Conservation (phyloP, 257 asterid species). For the Hygrophila difformis region DNA sequence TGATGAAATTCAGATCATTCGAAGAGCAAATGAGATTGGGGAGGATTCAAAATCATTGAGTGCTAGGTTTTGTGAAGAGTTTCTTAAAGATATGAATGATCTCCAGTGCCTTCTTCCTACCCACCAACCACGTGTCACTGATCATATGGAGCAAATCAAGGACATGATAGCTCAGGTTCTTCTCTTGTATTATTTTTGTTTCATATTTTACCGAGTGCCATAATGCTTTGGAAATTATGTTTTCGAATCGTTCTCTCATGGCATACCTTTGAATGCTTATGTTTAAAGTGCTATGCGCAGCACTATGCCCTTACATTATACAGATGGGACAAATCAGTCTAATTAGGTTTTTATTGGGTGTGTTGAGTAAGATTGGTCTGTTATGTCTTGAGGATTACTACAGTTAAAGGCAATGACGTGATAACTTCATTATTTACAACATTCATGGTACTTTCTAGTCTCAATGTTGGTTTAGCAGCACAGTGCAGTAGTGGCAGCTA, state of each 20-base stretch:
- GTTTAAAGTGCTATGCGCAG: background rate
- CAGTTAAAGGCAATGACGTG: background rate
- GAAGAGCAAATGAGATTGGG: slow-evolving; percentile 55
- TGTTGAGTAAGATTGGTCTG: background rate
- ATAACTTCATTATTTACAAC: too few relatives aligned
- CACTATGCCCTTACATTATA: background rate
- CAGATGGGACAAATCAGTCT: too few relatives aligned
- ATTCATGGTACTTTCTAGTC: background rate
- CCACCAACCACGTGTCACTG: slow-evolving; percentile 74
- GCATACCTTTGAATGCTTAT: background rate
- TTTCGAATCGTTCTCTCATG: background rate
- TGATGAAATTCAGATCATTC: slow-evolving; percentile 50
- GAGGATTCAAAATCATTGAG: slow-evolving; percentile 63
- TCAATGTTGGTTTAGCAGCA: background rate
- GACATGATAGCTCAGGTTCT: slow-evolving; percentile 72
- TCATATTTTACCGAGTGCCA: background rate
- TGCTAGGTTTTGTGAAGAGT: slow-evolving; percentile 72
- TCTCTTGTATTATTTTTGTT: background rate
- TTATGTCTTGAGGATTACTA: too few relatives aligned
- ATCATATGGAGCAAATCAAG: slow-evolving; percentile 63
- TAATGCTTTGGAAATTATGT: background rate
- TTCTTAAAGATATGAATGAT: slow-evolving; percentile 67
- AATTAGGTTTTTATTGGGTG: too few relatives aligned
- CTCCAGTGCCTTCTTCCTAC: slow-evolving; percentile 81
- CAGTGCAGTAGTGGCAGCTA: background rate